These are phyloP conservation scores for Hanseniaspora taiwanica DNA, from an alignment of 805 yeast species.

Conservation along the genomic window DNA sequence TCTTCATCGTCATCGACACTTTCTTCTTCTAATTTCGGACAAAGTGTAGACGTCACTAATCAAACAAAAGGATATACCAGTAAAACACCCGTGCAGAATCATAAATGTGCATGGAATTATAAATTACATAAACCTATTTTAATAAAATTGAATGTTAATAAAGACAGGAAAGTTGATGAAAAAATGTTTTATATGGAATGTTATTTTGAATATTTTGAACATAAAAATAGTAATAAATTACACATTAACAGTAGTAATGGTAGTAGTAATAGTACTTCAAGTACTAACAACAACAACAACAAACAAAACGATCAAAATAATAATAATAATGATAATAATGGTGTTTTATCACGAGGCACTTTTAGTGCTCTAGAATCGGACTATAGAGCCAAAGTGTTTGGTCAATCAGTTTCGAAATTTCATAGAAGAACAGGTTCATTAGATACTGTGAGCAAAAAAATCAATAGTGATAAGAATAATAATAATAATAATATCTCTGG, in stretches of 20 bases:
- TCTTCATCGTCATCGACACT: too few species aligned
- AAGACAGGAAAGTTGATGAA: constrained; percentile 23
- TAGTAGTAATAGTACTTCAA: too few species aligned
- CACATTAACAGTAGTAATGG: too few species aligned
- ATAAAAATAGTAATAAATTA: too few species aligned
- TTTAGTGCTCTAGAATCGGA: not conserved
- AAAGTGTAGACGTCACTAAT: constrained; percentile 6
- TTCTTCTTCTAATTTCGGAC: too few species aligned
- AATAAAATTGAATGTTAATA: constrained; percentile 30
- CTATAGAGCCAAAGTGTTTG: not conserved
- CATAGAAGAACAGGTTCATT: not conserved
- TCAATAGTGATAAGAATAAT: too few species aligned
- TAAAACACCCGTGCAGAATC: constrained; percentile 32
- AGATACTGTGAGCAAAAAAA: too few species aligned
- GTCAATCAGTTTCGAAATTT: not conserved
- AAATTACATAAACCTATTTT: constrained; percentile 22
- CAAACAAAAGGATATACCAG: constrained; percentile 29
- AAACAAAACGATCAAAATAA: too few species aligned
- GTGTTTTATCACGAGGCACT: too few species aligned
- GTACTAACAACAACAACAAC: too few species aligned
- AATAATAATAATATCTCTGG: too few species aligned
- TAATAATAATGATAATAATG: too few species aligned
- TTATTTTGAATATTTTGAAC: constrained; percentile 26
- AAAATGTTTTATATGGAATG: constrained; percentile 31
- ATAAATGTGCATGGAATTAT: constrained; percentile 39